phyloP scores from a whole-genome alignment of 2,329 filamentous ascomycete genomes.

The Aureobasidium namibiae region DNA sequence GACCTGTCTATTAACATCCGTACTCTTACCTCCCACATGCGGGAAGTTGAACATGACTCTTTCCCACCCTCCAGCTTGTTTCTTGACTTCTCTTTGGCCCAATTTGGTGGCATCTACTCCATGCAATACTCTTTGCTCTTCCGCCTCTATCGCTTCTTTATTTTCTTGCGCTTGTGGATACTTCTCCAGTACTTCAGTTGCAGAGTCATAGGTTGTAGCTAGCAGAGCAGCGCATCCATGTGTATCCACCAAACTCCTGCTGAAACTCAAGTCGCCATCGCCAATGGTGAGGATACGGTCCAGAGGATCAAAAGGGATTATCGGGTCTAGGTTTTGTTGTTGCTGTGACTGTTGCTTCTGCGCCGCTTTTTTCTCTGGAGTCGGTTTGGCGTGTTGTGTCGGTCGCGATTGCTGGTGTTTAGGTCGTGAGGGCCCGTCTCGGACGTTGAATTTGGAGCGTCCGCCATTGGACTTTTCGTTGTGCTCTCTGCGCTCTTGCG shows the following conservation, averaged over 20 bases:
- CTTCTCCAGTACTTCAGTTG: constrained; percentile 56
- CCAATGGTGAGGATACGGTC: constrained; percentile 69
- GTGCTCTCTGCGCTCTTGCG: constrained; percentile 3
- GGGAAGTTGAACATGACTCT: constrained; percentile 93
- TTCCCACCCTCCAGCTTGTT: constrained; percentile 50
- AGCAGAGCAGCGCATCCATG: constrained; percentile 60
- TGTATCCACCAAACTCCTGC: constrained; percentile 55
- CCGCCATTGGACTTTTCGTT: neutral
- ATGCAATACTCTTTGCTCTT: constrained; percentile 47
- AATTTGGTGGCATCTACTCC: constrained; percentile 61
- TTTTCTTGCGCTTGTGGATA: constrained; percentile 56
- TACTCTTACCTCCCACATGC: constrained; percentile 85
- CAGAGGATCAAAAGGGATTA: constrained; percentile 57
- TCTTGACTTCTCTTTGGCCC: constrained; percentile 35
- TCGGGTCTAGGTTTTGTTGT: constrained; percentile 29
- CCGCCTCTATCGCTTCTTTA: constrained; percentile 44
- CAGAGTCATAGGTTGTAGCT: constrained; percentile 60
- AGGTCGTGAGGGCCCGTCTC: neutral
- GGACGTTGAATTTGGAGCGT: neutral
- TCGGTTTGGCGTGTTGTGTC: neutral
- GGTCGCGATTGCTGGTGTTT: neutral
- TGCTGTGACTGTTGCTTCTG: constrained; percentile 13
- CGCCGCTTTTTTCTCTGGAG: neutral
- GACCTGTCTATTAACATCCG: constrained; percentile 90
- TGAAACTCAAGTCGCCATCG: constrained; percentile 74